Evolutionary conservation across 2,329 filamentous ascomycete species (phyloP).

Genomic region (Pestalotiopsis sp.): DNA sequence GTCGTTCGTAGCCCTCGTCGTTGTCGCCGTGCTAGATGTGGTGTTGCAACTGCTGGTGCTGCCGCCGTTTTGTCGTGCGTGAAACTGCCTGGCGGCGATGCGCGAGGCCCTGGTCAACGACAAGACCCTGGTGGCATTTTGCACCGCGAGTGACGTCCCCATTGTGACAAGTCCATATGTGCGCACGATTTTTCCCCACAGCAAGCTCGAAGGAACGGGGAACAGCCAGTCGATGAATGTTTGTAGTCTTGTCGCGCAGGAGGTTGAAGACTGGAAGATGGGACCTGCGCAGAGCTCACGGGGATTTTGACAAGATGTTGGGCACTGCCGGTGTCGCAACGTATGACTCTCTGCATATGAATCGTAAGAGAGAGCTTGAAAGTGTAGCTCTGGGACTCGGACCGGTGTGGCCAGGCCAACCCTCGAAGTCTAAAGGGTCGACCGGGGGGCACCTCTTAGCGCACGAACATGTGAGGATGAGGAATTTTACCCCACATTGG

Average conservation of each 20-base stretch:
- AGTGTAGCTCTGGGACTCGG: neutral
- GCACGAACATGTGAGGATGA: slow-evolving; percentile 1
- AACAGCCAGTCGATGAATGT: neutral
- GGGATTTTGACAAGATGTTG: neutral
- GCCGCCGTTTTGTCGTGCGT: neutral
- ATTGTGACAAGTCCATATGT: slow-evolving; percentile 38
- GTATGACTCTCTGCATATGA: slow-evolving; percentile 6
- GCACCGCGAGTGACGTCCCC: slow-evolving; percentile 43
- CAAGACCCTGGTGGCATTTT: slow-evolving; percentile 40
- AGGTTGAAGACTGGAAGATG: neutral
- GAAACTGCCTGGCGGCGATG: slow-evolving; percentile 3
- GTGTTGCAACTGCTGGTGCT: slow-evolving; percentile 12
- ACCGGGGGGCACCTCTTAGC: neutral
- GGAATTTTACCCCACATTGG: neutral
- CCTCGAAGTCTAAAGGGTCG: neutral
- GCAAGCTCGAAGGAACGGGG: neutral
- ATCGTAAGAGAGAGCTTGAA: slow-evolving; percentile 6
- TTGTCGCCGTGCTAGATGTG: neutral
- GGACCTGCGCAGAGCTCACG: neutral
- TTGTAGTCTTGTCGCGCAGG: neutral
- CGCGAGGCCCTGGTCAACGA: slow-evolving; percentile 25
- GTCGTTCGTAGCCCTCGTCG: neutral
- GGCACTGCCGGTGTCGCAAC: slow-evolving; percentile 3
- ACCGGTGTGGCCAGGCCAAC: neutral
- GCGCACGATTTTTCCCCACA: neutral